Evolutionary conservation across 202 grass and related monocot genomes (phyloP).

Genomic region (Saccharum hybrid): DNA sequence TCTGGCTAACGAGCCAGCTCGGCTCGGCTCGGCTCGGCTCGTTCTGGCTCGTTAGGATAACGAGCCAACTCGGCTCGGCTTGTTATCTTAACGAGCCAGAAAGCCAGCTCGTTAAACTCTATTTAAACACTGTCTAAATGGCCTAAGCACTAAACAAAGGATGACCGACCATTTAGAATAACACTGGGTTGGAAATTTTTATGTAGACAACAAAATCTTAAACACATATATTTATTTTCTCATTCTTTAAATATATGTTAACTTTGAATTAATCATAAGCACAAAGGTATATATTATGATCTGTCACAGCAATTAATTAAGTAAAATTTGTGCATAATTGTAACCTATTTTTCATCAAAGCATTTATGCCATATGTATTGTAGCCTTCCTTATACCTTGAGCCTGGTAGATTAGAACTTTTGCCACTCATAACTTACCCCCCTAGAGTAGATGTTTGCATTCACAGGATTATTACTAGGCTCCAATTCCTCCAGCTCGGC

Average conservation of each 20-base stretch:
- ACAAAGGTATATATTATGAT: slow-evolving; percentile 9
- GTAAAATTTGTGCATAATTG: slow-evolving; percentile 8
- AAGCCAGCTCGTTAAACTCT: not conserved
- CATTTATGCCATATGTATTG: not conserved
- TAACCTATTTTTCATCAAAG: slow-evolving; percentile 33
- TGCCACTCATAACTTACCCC: slow-evolving; percentile 52
- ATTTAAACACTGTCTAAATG: too few species aligned
- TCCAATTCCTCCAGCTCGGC: slow-evolving; percentile 57
- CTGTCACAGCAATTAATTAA: slow-evolving; percentile 25
- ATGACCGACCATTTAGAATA: not conserved
- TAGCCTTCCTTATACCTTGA: slow-evolving; percentile 1
- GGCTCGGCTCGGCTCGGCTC: too few species aligned
- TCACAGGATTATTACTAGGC: slow-evolving; percentile 33
- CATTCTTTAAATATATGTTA: slow-evolving; percentile 20
- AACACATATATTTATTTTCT: not conserved
- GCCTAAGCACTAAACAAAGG: too few species aligned
- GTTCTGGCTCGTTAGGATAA: too few species aligned
- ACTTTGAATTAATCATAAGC: slow-evolving; percentile 17
- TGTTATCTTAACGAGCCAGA: too few species aligned
- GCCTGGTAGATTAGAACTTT: slow-evolving; percentile 37
- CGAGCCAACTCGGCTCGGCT: too few species aligned
- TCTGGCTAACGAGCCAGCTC: too few species aligned
- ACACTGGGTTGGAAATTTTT: not conserved
- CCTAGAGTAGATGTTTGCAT: slow-evolving; percentile 45
- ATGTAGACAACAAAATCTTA: not conserved